phyloP scores from a whole-genome alignment of 2,329 filamentous ascomycete species.

The Aspergillus hortae region DNA sequence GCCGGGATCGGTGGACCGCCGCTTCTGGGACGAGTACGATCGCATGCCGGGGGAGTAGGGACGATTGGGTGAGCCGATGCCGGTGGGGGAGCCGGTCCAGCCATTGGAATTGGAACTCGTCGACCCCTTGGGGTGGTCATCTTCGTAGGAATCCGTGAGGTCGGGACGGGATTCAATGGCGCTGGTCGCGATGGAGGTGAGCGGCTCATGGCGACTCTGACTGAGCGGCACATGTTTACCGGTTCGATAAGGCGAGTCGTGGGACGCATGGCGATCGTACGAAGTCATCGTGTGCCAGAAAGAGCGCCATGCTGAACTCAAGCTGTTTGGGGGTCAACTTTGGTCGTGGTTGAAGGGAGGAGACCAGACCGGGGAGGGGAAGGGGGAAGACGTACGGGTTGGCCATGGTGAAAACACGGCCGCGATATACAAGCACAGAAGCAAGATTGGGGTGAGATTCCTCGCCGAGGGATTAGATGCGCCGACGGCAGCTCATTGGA shows the following conservation, averaged over 20 bases:
- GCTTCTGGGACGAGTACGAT: slow-evolving; percentile 66
- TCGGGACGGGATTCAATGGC: slow-evolving; percentile 86
- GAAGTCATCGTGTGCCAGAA: slow-evolving; percentile 93
- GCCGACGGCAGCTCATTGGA: not conserved
- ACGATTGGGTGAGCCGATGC: slow-evolving; percentile 56
- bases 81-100: slow-evolving; percentile 57
- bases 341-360: not conserved
- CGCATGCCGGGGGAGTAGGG: slow-evolving; percentile 90
- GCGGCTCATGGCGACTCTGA: slow-evolving; percentile 73
- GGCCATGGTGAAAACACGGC: not conserved
- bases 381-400: not conserved
- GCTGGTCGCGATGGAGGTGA: slow-evolving; percentile 81
- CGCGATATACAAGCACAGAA: not conserved
- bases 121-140: slow-evolving; percentile 61
- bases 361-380: not conserved
- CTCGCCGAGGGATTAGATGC: not conserved
- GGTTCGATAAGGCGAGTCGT: slow-evolving; percentile 88
- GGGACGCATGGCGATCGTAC: slow-evolving; percentile 78
- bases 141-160: slow-evolving; percentile 72
- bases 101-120: slow-evolving; percentile 57
- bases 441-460: not conserved
- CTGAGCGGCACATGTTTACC: slow-evolving; percentile 86
- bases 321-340: slow-evolving; percentile 38
- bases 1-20: slow-evolving; percentile 57
- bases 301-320: slow-evolving; percentile 72